Evolutionary conservation across 2,329 filamentous ascomycete genomes (phyloP).

Genomic region (Podosphaera aphanis): DNA sequence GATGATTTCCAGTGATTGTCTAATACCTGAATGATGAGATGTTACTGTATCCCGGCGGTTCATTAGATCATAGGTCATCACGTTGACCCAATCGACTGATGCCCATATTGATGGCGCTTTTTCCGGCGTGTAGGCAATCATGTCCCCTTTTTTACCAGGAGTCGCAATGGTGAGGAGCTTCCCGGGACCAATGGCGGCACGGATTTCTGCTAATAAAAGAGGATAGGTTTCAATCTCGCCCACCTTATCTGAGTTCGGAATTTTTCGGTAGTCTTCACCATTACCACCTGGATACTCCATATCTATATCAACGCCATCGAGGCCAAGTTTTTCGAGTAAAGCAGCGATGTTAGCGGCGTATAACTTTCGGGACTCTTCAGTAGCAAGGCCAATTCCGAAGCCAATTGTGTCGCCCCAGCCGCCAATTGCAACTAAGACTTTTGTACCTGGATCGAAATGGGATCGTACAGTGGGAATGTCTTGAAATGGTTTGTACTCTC

Average conservation of each 20-base stretch:
- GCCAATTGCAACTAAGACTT: conserved; percentile 47
- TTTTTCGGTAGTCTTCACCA: conserved; percentile 42
- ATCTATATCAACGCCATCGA: conserved; percentile 32
- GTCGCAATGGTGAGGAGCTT: conserved; percentile 45
- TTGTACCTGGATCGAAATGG: conserved; percentile 26
- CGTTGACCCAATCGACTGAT: conserved; percentile 42
- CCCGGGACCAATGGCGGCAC: conserved; percentile 27
- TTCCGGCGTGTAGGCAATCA: conserved; percentile 40
- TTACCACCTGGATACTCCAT: conserved; percentile 35
- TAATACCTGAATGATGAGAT: conserved; percentile 38
- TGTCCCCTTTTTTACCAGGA: conserved; percentile 37
- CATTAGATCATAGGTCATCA: conserved; percentile 49
- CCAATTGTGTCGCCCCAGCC: conserved; percentile 50
- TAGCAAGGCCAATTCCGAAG: conserved; percentile 32
- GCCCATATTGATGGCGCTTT: conserved; percentile 33
- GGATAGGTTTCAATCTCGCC: conserved; percentile 42
- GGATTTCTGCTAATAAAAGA: conserved; percentile 32
- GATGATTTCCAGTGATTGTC: conserved; percentile 28
- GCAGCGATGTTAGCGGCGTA: conserved; percentile 41
- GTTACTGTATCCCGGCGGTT: conserved; percentile 43
- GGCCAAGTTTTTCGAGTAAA: conserved; percentile 36
- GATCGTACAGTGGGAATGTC: conserved; percentile 4
- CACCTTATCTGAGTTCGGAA: conserved; percentile 34
- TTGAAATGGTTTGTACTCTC: conserved; percentile 8
- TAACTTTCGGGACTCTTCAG: conserved; percentile 24